Base-by-base conservation (phyloP, 129 eudicot genomes). In the Chrysanthemum lavandulifolium region DNA sequence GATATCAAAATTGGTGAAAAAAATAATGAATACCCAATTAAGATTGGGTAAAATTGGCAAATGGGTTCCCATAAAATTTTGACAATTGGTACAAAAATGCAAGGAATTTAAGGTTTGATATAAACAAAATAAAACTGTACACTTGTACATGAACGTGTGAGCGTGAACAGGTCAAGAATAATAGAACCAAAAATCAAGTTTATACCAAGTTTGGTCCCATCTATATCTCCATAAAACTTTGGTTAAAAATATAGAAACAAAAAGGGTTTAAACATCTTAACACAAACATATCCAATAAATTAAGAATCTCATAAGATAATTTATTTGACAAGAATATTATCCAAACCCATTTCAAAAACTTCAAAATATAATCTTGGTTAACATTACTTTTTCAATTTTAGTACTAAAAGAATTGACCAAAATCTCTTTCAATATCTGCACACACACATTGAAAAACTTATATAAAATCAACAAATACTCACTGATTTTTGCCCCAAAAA, bases 321-420 rank as follows among this genome's bases (percentile, higher is more conserved):
- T n/a, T 59, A 72, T 21, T 15, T 11, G 14, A 49, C 15, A 53
- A 13, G 40, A 75, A 57, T 55, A 51, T 19, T 25, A 27, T 64
- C 51, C 6, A 60, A 13, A 49, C 51, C 67, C 25, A 72, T 4
- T 70, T 74, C 4, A 53, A 29, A 74, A 74, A 65, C 25, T 13
- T 29, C 4, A 63, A 73, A 50, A n/a, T 36, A 74, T 36, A 40
- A 53, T 52, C 54, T 43, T 29, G 45, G 33, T 64, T 65, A 7
- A 23, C 19, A 56, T 74, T 18, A 8, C 31, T 9, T 36, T 40
- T 65, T 74, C 58, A 74, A 65, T 53, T 53, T 19, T 48, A 58
- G 76, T 23, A 74, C 45, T 19, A 36, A 73, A 56, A 8, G 25
- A 13, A 19, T 21, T 64, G 7, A 33, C 9, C 10, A 19, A 40